These are phyloP conservation scores for Arthrobotrys sinensis DNA, from an alignment of 2,329 filamentous ascomycete genomes.

Conservation along the genomic window DNA sequence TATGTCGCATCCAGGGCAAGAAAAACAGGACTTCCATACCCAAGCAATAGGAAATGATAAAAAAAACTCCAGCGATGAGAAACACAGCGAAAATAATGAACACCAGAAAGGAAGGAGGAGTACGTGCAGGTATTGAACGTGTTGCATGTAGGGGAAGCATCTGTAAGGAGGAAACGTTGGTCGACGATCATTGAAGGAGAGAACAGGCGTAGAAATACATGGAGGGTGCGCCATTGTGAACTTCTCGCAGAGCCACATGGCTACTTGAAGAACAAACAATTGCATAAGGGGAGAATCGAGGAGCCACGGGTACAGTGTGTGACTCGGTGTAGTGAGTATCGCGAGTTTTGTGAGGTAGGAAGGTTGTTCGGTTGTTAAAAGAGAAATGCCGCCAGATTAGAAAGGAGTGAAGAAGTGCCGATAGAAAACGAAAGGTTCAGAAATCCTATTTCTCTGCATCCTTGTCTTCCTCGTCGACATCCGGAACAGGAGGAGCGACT, in stretches of 20 bases:
- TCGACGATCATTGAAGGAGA: not conserved
- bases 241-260: not conserved
- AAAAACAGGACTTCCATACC: slow-evolving; percentile 35
- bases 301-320: no score
- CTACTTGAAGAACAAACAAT: not conserved
- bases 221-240: not conserved
- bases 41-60: slow-evolving; percentile 41
- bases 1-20: slow-evolving; percentile 29
- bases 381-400: not conserved
- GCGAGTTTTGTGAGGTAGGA: not conserved
- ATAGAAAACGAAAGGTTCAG: slow-evolving; percentile 7
- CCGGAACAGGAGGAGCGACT: slow-evolving; percentile 39
- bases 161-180: not conserved
- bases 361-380: not conserved
- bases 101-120: slow-evolving; percentile 13
- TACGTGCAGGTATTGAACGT: not conserved
- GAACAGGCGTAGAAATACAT: slow-evolving; percentile 5
- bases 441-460: slow-evolving; percentile 53
- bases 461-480: slow-evolving; percentile 54
- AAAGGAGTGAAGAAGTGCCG: no score
- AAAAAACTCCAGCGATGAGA: slow-evolving; percentile 45
- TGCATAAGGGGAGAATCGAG: not conserved
- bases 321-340: slow-evolving; percentile 25
- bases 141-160: not conserved
- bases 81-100: slow-evolving; percentile 13